Base-by-base conservation (phyloP, 2,329 filamentous ascomycete genomes). In the Acrocalymma vagum region DNA sequence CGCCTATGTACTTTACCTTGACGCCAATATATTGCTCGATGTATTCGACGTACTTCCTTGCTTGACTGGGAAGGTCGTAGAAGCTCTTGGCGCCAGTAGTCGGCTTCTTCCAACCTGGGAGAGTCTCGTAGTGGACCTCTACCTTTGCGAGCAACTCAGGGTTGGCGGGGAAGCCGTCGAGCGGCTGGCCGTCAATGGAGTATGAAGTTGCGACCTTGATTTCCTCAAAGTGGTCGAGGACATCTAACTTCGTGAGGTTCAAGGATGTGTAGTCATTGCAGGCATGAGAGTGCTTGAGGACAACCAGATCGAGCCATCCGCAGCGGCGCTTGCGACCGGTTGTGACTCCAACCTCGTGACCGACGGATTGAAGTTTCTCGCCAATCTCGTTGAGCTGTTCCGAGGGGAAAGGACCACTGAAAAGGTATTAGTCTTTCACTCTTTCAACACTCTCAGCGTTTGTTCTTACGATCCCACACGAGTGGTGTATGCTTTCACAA, bases 181-280 rank as follows among this genome's bases (percentile, higher is more conserved):
- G 68, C 39, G 73, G 71, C 59, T 79, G 62, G 28, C 80, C 81
- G 34, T 80, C 77, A 60, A 81, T 54, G 9, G 74, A 74, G 73
- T 95, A 95, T 2, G 82, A 84, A 10, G 87, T 81, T 13, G 87
- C 87, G 34, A 89, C 77, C 68, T 91, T 88, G 71, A 95, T 80
- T 60, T 83, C 85, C 8, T 81, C 77, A 65, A 95, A 90, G 21
- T 81, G 81, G 64, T 91, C 87, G 11, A 91, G 77, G 24, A 90
- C 78, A 55, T 89, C 85, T 15, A 88, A 78, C 69, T 85, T 85
- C 42, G 82, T 85, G 41, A 85, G 72, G 71, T 86, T 85, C 57
- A 85, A 72, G 29, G 75, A 69, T 0, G 83, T 83, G 71, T 88
- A 88, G 72, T 85, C 78, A 72, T 88, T 88, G 65, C 87, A 76